These are phyloP conservation scores for Fusarium lyarnte DNA, from an alignment of 2,329 filamentous ascomycete species.

Conservation along the genomic window DNA sequence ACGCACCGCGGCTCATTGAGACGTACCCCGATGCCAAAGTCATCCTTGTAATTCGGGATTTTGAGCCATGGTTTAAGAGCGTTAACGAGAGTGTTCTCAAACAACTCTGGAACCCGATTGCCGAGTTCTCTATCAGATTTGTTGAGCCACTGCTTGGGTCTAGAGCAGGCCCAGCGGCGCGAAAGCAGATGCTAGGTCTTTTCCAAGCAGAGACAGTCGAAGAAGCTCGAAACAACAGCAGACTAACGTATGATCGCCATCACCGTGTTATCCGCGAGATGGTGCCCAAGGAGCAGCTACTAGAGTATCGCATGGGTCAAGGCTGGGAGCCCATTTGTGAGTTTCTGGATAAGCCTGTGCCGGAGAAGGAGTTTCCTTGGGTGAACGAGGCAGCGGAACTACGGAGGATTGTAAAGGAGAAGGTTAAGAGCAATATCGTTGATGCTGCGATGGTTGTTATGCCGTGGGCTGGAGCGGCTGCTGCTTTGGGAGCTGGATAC, in stretches of 20 bases:
- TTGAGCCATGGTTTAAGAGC: conserved; percentile 46
- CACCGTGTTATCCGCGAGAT: conserved; percentile 42
- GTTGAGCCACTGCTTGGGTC: conserved; percentile 47
- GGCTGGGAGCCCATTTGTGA: conserved; percentile 52
- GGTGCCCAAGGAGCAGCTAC: conserved; percentile 38
- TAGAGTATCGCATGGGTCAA: conserved; percentile 46
- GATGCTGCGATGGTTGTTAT: conserved; percentile 6
- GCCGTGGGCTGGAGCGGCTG: conserved; percentile 30
- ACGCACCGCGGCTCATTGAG: conserved; percentile 43
- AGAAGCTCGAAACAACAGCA: conserved; percentile 37
- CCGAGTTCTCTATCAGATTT: conserved; percentile 25
- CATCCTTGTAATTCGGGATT: conserved; percentile 46
- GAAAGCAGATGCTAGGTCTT: conserved; percentile 45
- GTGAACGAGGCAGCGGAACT: conserved; percentile 45
- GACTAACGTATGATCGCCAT: conserved; percentile 44
- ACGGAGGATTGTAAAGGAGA: conserved; percentile 3
- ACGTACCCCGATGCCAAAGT: conserved; percentile 49
- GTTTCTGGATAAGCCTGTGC: conserved; percentile 48
- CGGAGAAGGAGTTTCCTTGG: conserved; percentile 45
- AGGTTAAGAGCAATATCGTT: conserved; percentile 9
- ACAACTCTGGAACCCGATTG: conserved; percentile 34
- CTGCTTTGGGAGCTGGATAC: conserved; percentile 13
- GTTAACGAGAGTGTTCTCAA: conserved; percentile 44
- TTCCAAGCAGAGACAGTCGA: conserved; percentile 36
- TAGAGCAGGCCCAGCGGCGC: conserved; percentile 35